Base-by-base conservation (phyloP, 2,329 filamentous ascomycete genomes). In the Microsporum canis region DNA sequence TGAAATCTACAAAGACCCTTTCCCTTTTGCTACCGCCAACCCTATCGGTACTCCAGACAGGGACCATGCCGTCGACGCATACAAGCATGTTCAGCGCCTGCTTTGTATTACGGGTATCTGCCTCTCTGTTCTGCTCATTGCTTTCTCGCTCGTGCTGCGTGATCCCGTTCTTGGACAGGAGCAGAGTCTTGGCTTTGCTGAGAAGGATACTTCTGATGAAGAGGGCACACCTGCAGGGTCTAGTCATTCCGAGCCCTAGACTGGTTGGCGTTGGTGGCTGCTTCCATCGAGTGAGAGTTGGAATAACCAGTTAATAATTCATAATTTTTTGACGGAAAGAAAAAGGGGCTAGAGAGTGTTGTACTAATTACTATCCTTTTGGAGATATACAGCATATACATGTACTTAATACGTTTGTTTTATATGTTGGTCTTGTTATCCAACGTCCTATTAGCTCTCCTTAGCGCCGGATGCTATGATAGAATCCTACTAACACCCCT, bases 51-150 rank as follows among this genome's bases (percentile, higher is more conserved):
- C 78, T 0, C 69, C 72, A 0, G 71, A 75, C 39, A 73, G 79
- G 14, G 72, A 75, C 31, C 74, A 72, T 0, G 74, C 77, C 2
- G 74, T 80, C 57, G 65, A 70, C 5, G 73, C 75, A 3, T 82
- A 80, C 62, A 72, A 72, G 60, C 69, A 78, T 58, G 73, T 75
- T 0, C 79, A 82, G 67, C 68, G 75, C 2, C 63, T 80, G 38
- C 70, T 82, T 5, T 80, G 78, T 62, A 80, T 81, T 60, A 76
- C 77, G 0, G 79, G 79, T 12, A 77, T 81, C 34, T 79, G 77
- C 62, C 66, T 81, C 6, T 77, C 75, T 6, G 70, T 77, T 8
- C 71, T 78, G 2, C 65, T 81, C 36, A 76, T 81, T 60, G 68
- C 65, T 0, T 81, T 81, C 63, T 69, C 78, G 1, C 66, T 76